phyloP scores from a whole-genome alignment of 306 rosid species.

The Astragalus glycyphyllos region DNA sequence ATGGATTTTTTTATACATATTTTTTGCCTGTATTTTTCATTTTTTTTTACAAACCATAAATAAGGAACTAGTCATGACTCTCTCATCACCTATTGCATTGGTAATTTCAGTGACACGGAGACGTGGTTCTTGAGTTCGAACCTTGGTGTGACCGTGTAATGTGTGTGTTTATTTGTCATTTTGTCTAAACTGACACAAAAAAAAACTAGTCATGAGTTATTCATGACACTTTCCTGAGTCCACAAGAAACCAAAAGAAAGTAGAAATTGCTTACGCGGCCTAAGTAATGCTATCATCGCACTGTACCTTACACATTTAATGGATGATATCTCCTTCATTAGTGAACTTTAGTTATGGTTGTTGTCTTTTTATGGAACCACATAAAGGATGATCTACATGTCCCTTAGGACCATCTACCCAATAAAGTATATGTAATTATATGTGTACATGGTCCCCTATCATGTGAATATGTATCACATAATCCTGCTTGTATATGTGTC shows the following conservation, averaged over 20 bases:
- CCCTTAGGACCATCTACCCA: conserved; percentile 46
- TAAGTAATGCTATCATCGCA: conserved; percentile 29
- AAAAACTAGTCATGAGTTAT: conserved; percentile 24
- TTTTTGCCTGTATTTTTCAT: not conserved
- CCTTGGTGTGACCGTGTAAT: no score
- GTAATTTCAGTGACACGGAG: no score
- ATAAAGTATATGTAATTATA: conserved; percentile 39
- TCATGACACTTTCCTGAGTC: conserved; percentile 16
- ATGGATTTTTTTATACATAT: not conserved
- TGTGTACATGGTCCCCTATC: conserved; percentile 69
- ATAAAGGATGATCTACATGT: conserved; percentile 36
- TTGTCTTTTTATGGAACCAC: conserved; percentile 51
- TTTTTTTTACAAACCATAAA: no score
- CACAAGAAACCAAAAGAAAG: conserved; percentile 38
- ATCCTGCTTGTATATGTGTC: conserved; percentile 48
- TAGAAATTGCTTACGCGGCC: conserved; percentile 25
- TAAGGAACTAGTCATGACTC: no score
- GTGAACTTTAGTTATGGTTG: conserved; percentile 34
- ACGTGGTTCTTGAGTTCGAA: no score
- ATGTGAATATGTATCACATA: conserved; percentile 51
- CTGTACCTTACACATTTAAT: conserved; percentile 38
- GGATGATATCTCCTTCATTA: conserved; percentile 29
- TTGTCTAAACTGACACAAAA: no score
- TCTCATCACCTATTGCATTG: no score
- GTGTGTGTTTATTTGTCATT: no score